Evolutionary conservation across 2,329 filamentous ascomycete species (phyloP), one percentile per base, ranked within the genome.

Genomic region (Venturia aucupariae): DNA sequence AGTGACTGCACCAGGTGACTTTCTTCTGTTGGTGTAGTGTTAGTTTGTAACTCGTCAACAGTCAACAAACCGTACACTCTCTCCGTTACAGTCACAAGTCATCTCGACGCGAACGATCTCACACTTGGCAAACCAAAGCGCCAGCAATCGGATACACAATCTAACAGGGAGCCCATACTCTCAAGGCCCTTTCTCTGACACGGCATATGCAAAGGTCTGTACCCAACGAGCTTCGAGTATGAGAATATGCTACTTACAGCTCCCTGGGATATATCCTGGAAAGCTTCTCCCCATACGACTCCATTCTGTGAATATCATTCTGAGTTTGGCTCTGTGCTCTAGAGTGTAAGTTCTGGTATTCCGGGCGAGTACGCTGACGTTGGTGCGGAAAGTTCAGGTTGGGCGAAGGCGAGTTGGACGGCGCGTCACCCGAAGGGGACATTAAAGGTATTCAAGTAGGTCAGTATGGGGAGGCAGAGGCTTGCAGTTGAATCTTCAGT

Each of bases 231-330:
- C 44, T 30, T 11, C 17, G 38, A 61, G 27, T 17, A 42, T 5
- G 22, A 64, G 60, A 39, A 42, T 30, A 19, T 41, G 38, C 59
- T n/a, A 65, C 64, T 65, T 60, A 65, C 64, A 65, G 44, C 42
- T 65, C 41, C 42, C 64, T 35, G 30, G 64, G 64, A 65, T 62
- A 65, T 17, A 65, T 65, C 39, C 44, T 41, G 46, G 39, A 38
- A 30, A 65, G 46, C 60, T 44, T 65, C 57, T 63, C 64, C 60
- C 64, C 64, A 39, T 64, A 61, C 32, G 59, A 27, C n/a, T 65
- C 64, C 42, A 27, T 63, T 41, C 60, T 54, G 30, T 44, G 44
- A 19, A 44, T 2, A 39, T 65, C 64, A 65, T 65, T 60, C 17
- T 55, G 38, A 30, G 5, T 42, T 15, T 39, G 27, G 35, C 30